Percentiles rank a stretch among this genome's conserved stretches.
These are phyloP conservation scores for Cucumis cinereus DNA, from an alignment of 306 rosid species.

Conservation along the genomic window DNA sequence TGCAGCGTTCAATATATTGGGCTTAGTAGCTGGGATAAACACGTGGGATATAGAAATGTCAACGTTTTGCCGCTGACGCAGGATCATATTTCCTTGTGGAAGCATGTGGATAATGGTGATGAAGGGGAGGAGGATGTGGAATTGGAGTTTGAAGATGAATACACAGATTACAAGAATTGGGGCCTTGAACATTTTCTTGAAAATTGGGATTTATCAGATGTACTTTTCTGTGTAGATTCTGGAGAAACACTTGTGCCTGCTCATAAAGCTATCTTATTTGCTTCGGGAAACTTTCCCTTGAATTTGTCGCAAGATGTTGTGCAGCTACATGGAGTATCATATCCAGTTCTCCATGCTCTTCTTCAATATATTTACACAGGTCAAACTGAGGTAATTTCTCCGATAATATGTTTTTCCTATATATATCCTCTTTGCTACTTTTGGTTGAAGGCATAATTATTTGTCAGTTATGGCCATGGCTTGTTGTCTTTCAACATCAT, in stretches of 20 bases:
- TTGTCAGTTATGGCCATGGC: background rate
- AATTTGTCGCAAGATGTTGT: constrained; percentile 38
- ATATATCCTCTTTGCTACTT: background rate
- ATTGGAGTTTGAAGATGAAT: constrained; percentile 27
- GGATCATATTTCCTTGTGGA: constrained; percentile 41
- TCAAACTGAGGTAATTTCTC: constrained; percentile 44
- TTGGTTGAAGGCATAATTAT: background rate
- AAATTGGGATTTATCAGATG: constrained; percentile 74
- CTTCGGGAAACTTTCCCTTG: constrained; percentile 54
- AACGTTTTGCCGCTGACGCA: constrained; percentile 54
- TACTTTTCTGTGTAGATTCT: constrained; percentile 42
- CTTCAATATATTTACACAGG: constrained; percentile 85
- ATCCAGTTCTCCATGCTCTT: constrained; percentile 52
- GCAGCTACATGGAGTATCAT: constrained; percentile 34
- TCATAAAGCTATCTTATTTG: constrained; percentile 65
- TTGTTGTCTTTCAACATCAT: background rate
- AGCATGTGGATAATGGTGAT: constrained; percentile 43
- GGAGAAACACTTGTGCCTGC: constrained; percentile 76
- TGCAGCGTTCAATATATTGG: constrained; percentile 74
- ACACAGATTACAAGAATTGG: constrained; percentile 54
- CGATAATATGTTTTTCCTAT: background rate
- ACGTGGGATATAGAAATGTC: constrained; percentile 79
- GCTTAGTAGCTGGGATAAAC: constrained; percentile 97
- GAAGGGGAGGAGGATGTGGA: constrained; percentile 32
- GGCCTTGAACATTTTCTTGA: constrained; percentile 63